Conservation (phyloP, 1,284 basidiomycete species). For the Pholiota adiposa region DNA sequence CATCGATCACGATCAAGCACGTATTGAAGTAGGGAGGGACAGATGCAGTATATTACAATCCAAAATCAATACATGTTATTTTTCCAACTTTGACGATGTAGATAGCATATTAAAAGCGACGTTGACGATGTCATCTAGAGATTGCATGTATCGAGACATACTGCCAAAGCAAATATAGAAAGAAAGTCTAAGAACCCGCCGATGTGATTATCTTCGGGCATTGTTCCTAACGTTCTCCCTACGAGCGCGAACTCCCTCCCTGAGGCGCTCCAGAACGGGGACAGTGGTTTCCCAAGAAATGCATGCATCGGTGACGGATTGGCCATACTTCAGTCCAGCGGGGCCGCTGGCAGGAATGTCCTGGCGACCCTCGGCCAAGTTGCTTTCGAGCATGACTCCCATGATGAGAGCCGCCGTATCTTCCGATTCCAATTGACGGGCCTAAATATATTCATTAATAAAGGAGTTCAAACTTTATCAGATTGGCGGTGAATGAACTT, state of each 20-base stretch:
- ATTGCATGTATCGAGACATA: background rate
- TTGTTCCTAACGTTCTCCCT: conserved; percentile 52
- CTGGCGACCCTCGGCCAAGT: conserved; percentile 89
- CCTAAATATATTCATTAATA: conserved; percentile 41
- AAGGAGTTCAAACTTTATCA: background rate
- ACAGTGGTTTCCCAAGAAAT: conserved; percentile 90
- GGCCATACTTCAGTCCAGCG: conserved; percentile 82
- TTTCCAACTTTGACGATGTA: background rate
- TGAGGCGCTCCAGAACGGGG: conserved; percentile 77
- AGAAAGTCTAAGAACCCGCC: background rate
- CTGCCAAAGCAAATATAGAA: background rate
- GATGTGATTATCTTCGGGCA: conserved; percentile 25
- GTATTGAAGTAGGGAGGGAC: background rate
- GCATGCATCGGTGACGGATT: conserved; percentile 90
- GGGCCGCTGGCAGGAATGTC: conserved; percentile 83
- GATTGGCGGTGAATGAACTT: conserved; percentile 33
- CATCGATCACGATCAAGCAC: background rate
- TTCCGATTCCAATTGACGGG: conserved; percentile 68
- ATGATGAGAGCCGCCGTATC: conserved; percentile 83
- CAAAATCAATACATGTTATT: background rate
- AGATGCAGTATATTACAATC: background rate
- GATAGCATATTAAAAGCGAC: background rate
- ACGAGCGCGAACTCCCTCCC: conserved; percentile 80
- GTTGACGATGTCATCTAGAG: background rate
- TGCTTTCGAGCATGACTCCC: conserved; percentile 98